Evolutionary conservation across 768 basidiomycete species (phyloP), one percentile per base, ranked within the genome.

Genomic region (Russula emetica): DNA sequence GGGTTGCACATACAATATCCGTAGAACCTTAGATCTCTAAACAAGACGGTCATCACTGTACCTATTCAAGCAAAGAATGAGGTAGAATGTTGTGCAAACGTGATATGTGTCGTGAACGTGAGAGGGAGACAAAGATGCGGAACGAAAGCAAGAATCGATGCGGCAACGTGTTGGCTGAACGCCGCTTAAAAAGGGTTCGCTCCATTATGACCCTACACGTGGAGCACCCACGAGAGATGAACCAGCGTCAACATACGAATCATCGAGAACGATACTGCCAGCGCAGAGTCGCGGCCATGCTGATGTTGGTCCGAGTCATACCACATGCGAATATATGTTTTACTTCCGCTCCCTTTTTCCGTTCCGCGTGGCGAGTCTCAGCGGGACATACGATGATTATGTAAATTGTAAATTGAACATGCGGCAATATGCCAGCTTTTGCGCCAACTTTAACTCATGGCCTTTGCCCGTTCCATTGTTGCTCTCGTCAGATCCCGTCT

Each of bases 11-110:
- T 24, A 61, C 66, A 0, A 60, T 42, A 67, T 20, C 59, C 66
- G 16, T 57, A 66, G 20, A 16, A 20, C 24, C 66, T 65, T 24
- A 67, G 22, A 51, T 66, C 50, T 20, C 45, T 49, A 20, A 67
- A 67, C 53, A 67, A 56, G 45, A 60, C 55, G 8, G 66, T 67
- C 66, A 67, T 67, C n/a, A 26, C 58, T 44, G 7, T 32, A 22
- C 22, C 20, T n/a, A 47, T 34, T 52, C 47, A 34, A 59, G n/a
- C 42, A 22, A 44, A 44, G 54, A 49, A 30, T 9, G 26, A 9
- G 22, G 42, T 1, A 28, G 13, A 42, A 4, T 24, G 44, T 60
- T 36, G 63, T 52, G 62, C 22, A 26, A 34, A 50, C 63, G 63
- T 60, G 45, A 49, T 30, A 16, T 18, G 56, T 22, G 34, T 40